phyloP scores from a whole-genome alignment of 2,329 filamentous ascomycete species.

The Aspergillus intermedius region DNA sequence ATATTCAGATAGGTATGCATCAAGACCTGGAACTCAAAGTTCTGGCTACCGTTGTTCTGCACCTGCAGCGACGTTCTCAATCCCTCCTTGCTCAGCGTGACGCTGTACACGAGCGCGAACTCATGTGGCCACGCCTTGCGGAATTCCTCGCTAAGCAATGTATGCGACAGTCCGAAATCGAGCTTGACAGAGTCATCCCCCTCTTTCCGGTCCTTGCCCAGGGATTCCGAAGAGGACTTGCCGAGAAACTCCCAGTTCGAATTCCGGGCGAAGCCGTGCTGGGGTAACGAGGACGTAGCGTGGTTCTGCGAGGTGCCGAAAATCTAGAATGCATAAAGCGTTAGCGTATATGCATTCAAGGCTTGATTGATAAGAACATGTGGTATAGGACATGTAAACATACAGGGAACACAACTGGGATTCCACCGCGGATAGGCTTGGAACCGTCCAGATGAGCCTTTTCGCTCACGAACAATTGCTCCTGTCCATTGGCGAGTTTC shows the following conservation, averaged over 20 bases:
- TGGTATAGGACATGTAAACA: slow-evolving; percentile 22
- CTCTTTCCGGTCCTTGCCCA: slow-evolving; percentile 36
- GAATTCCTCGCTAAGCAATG: slow-evolving; percentile 61
- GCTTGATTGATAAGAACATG: too few relatives aligned
- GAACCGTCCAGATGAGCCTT: slow-evolving; percentile 74
- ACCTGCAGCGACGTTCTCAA: slow-evolving; percentile 79
- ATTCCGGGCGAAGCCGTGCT: slow-evolving; percentile 91
- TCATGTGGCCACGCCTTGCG: slow-evolving; percentile 74
- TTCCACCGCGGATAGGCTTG: slow-evolving; percentile 84
- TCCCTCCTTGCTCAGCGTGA: slow-evolving; percentile 69
- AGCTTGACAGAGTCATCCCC: slow-evolving; percentile 73
- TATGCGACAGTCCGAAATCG: slow-evolving; percentile 81
- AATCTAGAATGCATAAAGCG: slow-evolving; percentile 43
- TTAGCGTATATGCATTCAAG: not conserved
- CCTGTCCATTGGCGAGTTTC: slow-evolving; percentile 71
- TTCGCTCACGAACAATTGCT: slow-evolving; percentile 83
- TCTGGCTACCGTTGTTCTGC: slow-evolving; percentile 73
- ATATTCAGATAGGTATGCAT: slow-evolving; percentile 86
- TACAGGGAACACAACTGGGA: slow-evolving; percentile 90
- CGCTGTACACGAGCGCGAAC: slow-evolving; percentile 88
- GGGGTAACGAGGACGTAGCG: slow-evolving; percentile 71
- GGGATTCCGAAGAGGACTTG: slow-evolving; percentile 66
- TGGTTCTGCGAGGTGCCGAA: slow-evolving; percentile 78
- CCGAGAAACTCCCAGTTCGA: slow-evolving; percentile 91
- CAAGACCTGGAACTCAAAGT: slow-evolving; percentile 87